These are phyloP conservation scores for Tulasnella sp. DNA, from an alignment of 768 basidiomycete species.

Conservation along the genomic window DNA sequence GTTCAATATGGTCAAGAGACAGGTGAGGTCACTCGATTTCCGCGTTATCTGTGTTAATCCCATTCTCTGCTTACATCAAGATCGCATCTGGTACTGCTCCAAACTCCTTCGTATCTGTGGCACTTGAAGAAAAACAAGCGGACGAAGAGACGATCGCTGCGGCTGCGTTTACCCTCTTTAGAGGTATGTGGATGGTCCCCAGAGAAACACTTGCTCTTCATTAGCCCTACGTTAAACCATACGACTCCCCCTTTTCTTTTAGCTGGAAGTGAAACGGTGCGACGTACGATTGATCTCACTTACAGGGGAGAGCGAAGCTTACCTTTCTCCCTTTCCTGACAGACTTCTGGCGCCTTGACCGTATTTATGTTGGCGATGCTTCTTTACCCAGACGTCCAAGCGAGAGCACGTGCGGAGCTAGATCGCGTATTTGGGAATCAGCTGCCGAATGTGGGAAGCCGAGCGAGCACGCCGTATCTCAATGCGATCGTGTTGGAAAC, in stretches of 20 bases:
- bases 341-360: neutral
- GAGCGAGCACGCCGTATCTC: conserved; percentile 9
- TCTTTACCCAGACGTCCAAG: conserved; percentile 13
- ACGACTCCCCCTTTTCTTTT: neutral
- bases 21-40: neutral
- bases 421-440: conserved; percentile 15
- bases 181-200: neutral
- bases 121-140: too few species aligned
- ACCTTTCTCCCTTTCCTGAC: neutral
- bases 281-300: neutral
- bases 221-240: neutral
- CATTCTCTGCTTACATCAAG: neutral
- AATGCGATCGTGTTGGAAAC: conserved; percentile 2
- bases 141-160: neutral
- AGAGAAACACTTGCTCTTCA: neutral
- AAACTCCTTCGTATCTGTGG: neutral
- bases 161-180: too few species aligned
- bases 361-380: conserved; percentile 14
- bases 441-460: conserved; percentile 9
- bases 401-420: conserved; percentile 9
- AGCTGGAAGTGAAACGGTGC: conserved; percentile 3
- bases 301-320: neutral
- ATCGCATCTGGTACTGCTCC: neutral
- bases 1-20: neutral
- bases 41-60: neutral